phyloP scores from a whole-genome alignment of 139 green algal species.

The Pedinophyceae sp. region DNA sequence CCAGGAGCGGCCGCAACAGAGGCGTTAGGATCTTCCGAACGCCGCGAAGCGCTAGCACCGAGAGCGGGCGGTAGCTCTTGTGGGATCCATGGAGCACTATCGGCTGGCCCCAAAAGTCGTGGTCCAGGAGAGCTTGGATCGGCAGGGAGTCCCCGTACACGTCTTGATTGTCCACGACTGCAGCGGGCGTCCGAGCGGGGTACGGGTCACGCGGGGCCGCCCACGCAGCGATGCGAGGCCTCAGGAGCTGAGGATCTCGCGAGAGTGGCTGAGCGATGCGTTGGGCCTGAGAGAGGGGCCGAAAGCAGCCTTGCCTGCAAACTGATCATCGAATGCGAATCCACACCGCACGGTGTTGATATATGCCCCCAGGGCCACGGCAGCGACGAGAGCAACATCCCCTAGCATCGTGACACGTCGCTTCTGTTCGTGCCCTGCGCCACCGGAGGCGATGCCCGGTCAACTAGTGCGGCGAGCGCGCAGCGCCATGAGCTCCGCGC shows the following conservation, averaged over 20 bases:
- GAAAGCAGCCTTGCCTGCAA: conserved; percentile 16
- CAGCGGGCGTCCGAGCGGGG: neutral
- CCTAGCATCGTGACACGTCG: neutral
- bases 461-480: conserved; percentile 28
- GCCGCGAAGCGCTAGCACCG: conserved; percentile 32
- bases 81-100: conserved; percentile 45
- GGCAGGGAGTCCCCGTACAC: conserved; percentile 26
- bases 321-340: conserved; percentile 60
- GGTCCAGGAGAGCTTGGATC: conserved; percentile 18
- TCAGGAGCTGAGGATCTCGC: conserved; percentile 3
- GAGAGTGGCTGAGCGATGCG: neutral
- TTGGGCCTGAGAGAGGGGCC: neutral
- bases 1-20: too few relatives aligned
- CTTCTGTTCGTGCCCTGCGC: conserved; percentile 22
- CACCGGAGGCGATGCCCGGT: conserved; percentile 13
- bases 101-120: conserved; percentile 51
- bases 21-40: neutral
- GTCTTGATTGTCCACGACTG: conserved; percentile 35
- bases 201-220: neutral
- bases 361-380: conserved; percentile 19
- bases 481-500: conserved; percentile 8
- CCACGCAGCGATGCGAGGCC: neutral
- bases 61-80: conserved; percentile 62
- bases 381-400: conserved; percentile 3
- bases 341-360: conserved; percentile 35